A percentile compares a stretch with the other conserved stretches of the same genome.
These are phyloP conservation scores for Cerrena zonata DNA, from an alignment of 1,284 basidiomycete species.

Conservation along the genomic window DNA sequence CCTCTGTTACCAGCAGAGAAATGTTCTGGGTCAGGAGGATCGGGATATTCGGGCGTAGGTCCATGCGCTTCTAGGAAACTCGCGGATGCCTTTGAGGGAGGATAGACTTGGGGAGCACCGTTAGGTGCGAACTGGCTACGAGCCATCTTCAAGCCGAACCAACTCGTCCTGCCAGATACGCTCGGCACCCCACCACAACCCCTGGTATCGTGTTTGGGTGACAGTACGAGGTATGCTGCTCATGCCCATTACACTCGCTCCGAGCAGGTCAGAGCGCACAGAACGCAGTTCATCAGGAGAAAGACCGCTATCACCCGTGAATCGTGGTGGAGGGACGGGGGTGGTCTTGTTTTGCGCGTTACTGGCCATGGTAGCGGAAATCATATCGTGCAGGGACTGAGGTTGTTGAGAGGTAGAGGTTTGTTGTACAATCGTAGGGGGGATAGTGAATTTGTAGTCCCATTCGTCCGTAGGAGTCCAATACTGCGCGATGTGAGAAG, in stretches of 20 bases:
- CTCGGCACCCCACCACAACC: conserved; percentile 84
- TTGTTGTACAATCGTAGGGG: conserved; percentile 19
- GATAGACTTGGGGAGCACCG: conserved; percentile 50
- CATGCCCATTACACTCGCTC: conserved; percentile 8
- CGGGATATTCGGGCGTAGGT: no score
- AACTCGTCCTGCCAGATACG: conserved; percentile 84
- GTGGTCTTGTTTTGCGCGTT: conserved; percentile 12
- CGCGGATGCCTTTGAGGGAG: conserved; percentile 54
- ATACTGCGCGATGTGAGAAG: conserved; percentile 47
- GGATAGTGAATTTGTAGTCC: conserved; percentile 48
- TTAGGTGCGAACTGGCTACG: conserved; percentile 58
- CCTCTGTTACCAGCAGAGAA: no score
- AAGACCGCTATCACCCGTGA: conserved; percentile 7
- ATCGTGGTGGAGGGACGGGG: neutral
- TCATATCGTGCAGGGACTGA: conserved; percentile 18
- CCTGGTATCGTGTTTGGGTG: conserved; percentile 62
- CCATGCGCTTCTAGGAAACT: conserved; percentile 20
- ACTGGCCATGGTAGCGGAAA: conserved; percentile 18
- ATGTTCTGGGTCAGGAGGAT: no score
- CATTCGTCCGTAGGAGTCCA: conserved; percentile 72
- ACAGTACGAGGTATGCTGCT: conserved; percentile 24
- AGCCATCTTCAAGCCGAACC: conserved; percentile 68
- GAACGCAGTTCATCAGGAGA: conserved; percentile 6
- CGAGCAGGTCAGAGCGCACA: conserved; percentile 9
- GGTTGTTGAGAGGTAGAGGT: conserved; percentile 16